A percentile compares a stretch with the other conserved stretches of the same genome.
Evolutionary conservation across 805 yeast species (phyloP).

Genomic region (Metschnikowia sp.): DNA sequence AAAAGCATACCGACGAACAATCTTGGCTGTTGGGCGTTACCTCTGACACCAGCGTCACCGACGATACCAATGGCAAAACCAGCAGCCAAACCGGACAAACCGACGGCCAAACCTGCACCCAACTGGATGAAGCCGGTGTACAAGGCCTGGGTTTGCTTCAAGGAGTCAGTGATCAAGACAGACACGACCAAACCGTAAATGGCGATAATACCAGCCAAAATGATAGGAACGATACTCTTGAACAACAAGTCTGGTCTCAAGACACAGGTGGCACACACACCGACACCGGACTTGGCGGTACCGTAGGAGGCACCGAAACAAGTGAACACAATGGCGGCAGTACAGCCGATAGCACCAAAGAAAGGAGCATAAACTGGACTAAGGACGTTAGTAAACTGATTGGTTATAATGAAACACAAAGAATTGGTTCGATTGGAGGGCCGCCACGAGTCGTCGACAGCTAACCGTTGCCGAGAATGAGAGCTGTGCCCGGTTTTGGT

Average conservation of each 20-base stretch:
- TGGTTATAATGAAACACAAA: no score
- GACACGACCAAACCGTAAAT: constrained; percentile 96
- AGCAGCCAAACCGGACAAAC: constrained; percentile 95
- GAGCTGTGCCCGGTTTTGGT: no score
- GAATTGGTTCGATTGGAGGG: no score
- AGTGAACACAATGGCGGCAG: constrained; percentile 98
- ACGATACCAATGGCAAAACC: constrained; percentile 99
- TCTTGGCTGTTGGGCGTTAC: constrained; percentile 97
- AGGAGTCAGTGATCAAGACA: constrained; percentile 85
- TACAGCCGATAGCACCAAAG: constrained; percentile 99
- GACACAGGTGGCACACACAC: constrained; percentile 97
- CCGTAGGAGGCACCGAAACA: constrained; percentile 99
- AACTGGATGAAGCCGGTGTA: constrained; percentile 97
- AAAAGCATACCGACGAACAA: constrained; percentile 97
- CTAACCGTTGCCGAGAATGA: no score
- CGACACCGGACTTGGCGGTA: constrained; percentile 98
- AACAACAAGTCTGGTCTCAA: constrained; percentile 95
- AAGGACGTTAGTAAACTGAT: constrained; percentile 6
- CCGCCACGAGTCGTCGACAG: no score
- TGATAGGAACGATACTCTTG: constrained; percentile 91
- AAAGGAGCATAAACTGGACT: constrained; percentile 60
- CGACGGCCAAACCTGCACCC: constrained; percentile 97
- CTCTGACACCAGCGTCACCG: constrained; percentile 99
- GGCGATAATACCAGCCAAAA: constrained; percentile 99
- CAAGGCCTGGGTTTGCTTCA: constrained; percentile 82